Conservation (phyloP, 495 filamentous ascomycete species). For the Penicillium desertorum region DNA sequence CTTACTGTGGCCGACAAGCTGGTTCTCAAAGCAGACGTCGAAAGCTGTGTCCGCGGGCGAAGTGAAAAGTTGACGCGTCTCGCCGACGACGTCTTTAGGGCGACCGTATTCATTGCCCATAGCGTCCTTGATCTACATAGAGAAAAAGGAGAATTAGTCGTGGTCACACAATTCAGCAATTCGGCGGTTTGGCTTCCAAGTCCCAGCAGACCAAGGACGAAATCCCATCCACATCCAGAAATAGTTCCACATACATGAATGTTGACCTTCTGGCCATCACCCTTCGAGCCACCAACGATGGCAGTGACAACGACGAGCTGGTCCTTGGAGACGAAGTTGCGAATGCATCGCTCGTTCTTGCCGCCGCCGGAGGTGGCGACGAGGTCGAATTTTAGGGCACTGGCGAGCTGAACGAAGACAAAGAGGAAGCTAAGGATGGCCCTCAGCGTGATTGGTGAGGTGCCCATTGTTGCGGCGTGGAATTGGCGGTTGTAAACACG, state of each 20-base stretch:
- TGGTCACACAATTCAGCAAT: neutral
- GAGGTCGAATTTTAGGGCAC: slow-evolving; percentile 93
- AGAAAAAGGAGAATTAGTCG: slow-evolving; percentile 14
- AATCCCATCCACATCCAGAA: neutral
- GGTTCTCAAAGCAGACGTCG: slow-evolving; percentile 96
- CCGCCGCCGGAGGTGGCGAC: slow-evolving; percentile 61
- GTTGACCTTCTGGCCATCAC: slow-evolving; percentile 90
- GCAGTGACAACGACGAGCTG: slow-evolving; percentile 98
- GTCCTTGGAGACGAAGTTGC: slow-evolving; percentile 92
- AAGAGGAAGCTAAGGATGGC: slow-evolving; percentile 39
- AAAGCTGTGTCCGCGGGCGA: slow-evolving; percentile 92
- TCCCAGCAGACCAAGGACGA: neutral
- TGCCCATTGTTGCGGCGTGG: slow-evolving; percentile 34
- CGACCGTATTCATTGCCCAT: slow-evolving; percentile 93
- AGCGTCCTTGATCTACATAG: slow-evolving; percentile 81
- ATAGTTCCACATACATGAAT: slow-evolving; percentile 77
- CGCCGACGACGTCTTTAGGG: slow-evolving; percentile 87
- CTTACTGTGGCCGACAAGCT: slow-evolving; percentile 63
- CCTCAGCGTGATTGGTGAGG: slow-evolving; percentile 37
- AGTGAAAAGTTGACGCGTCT: slow-evolving; percentile 91
- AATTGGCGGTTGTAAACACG: slow-evolving; percentile 31
- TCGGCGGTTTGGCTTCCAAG: neutral
- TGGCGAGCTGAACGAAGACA: slow-evolving; percentile 56
- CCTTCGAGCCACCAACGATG: slow-evolving; percentile 76
- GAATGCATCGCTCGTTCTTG: slow-evolving; percentile 81